Evolutionary conservation across 225 moss, liverwort and hornwort species (phyloP).

Genomic region (Bryoerythrophyllum caledonicum): DNA sequence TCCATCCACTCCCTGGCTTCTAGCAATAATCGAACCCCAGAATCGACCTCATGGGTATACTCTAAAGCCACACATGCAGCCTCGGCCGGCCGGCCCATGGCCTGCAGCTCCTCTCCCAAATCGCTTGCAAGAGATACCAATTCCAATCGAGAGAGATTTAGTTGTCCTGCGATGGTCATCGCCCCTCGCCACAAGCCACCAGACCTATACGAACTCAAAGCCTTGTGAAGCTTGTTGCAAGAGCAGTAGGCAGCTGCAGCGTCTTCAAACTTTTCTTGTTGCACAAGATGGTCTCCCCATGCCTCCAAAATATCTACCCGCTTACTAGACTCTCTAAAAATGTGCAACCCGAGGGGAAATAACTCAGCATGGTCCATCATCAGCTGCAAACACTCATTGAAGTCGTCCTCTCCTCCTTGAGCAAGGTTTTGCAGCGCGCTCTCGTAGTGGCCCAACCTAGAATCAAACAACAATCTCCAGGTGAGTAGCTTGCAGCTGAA

Average conservation of each 20-base stretch:
- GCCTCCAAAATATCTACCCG: conserved; percentile 59
- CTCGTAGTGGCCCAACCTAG: conserved; percentile 76
- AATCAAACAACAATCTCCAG: conserved; percentile 12
- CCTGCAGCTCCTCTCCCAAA: conserved; percentile 89
- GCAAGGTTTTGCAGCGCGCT: conserved; percentile 79
- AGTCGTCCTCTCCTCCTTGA: conserved; percentile 66
- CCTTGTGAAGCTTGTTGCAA: conserved; percentile 67
- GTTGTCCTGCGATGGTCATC: conserved; percentile 78
- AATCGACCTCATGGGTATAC: conserved; percentile 77
- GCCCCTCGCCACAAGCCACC: conserved; percentile 92
- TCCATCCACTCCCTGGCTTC: conserved; percentile 97
- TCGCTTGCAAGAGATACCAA: conserved; percentile 59
- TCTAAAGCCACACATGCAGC: conserved; percentile 83
- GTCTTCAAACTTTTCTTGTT: conserved; percentile 75
- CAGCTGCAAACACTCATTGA: conserved; percentile 72
- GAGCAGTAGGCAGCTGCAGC: conserved; percentile 93
- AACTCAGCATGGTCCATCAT: conserved; percentile 65
- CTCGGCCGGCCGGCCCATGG: conserved; percentile 91
- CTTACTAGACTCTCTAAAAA: conserved; percentile 49
- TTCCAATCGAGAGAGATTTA: conserved; percentile 54
- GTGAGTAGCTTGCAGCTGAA: neutral
- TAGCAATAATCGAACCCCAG: conserved; percentile 70
- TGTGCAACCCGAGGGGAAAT: conserved; percentile 68
- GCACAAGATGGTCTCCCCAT: conserved; percentile 89
- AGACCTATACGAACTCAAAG: conserved; percentile 64